Conservation (phyloP, 768 basidiomycete species). For the Hemileccinum impolitum region DNA sequence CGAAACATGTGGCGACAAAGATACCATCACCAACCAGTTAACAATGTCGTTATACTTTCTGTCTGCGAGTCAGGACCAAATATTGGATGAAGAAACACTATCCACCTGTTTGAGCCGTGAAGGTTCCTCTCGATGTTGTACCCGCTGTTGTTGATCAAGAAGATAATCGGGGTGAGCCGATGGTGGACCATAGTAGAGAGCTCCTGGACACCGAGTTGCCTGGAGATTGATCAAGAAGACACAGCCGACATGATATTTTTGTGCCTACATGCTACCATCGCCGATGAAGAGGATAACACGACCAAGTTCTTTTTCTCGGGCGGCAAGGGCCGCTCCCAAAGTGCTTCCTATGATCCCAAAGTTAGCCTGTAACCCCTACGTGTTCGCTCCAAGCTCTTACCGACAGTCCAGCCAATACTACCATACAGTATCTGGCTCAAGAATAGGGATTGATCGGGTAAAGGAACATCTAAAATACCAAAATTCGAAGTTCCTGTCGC, state of each 20-base stretch:
- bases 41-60: constrained; percentile 87
- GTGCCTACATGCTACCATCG: constrained; percentile 70
- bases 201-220: constrained; percentile 83
- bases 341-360: constrained; percentile 44
- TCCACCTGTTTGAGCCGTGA: constrained; percentile 58
- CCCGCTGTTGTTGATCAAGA: constrained; percentile 75
- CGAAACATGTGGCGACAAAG: neutral
- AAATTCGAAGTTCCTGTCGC: constrained; percentile 70
- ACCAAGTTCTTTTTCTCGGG: constrained; percentile 54
- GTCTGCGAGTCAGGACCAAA: neutral
- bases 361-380: neutral
- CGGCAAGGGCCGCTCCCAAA: constrained; percentile 81
- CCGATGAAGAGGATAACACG: constrained; percentile 84
- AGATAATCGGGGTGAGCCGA: constrained; percentile 77
- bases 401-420: constrained; percentile 87
- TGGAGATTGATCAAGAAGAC: constrained; percentile 24
- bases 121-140: constrained; percentile 86
- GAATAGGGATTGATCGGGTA: constrained; percentile 65
- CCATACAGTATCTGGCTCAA: constrained; percentile 86
- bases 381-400: constrained; percentile 33
- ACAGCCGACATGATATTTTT: neutral
- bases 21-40: constrained; percentile 47
- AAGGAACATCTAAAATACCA: constrained; percentile 75
- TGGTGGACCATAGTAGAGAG: constrained; percentile 77
- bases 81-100: neutral